These are phyloP conservation scores for Talaromyces borbonicus DNA, from an alignment of 495 filamentous ascomycete genomes.

Conservation along the genomic window DNA sequence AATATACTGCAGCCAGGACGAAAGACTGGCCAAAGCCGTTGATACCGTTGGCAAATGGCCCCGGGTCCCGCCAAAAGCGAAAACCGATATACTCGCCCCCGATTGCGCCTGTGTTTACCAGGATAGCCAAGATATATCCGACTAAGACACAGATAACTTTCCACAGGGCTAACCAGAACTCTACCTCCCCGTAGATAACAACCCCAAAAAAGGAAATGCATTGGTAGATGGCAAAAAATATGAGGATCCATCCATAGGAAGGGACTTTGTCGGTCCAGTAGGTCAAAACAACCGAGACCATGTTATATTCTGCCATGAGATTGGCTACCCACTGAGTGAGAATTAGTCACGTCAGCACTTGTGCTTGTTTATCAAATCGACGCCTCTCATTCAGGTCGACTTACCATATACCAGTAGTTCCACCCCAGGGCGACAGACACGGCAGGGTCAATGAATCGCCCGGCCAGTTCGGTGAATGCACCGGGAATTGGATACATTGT, in stretches of 20 bases:
- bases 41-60: slow-evolving; percentile 59
- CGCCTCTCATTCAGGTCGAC: neutral
- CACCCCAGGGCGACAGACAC: slow-evolving; percentile 42
- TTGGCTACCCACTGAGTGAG: slow-evolving; percentile 4
- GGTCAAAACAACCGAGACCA: slow-evolving; percentile 38
- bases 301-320: slow-evolving; percentile 4
- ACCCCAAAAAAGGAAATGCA: slow-evolving; percentile 37
- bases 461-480: slow-evolving; percentile 36
- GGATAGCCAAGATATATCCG: slow-evolving; percentile 20
- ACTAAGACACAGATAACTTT: slow-evolving; percentile 38
- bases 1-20: slow-evolving; percentile 46
- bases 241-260: slow-evolving; percentile 36
- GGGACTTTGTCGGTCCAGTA: slow-evolving; percentile 43
- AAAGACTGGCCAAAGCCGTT: slow-evolving; percentile 42
- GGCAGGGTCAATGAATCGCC: slow-evolving; percentile 37
- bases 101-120: slow-evolving; percentile 51
- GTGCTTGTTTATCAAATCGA: neutral
- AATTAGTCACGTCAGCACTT: no score
- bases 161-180: slow-evolving; percentile 38
- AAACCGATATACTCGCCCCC: slow-evolving; percentile 45
- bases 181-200: slow-evolving; percentile 43
- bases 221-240: slow-evolving; percentile 35
- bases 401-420: slow-evolving; percentile 31
- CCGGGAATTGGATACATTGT: slow-evolving; percentile 47
- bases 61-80: slow-evolving; percentile 49